phyloP scores from a whole-genome alignment of 2,329 filamentous ascomycete species.

The Botrytis galanthina region DNA sequence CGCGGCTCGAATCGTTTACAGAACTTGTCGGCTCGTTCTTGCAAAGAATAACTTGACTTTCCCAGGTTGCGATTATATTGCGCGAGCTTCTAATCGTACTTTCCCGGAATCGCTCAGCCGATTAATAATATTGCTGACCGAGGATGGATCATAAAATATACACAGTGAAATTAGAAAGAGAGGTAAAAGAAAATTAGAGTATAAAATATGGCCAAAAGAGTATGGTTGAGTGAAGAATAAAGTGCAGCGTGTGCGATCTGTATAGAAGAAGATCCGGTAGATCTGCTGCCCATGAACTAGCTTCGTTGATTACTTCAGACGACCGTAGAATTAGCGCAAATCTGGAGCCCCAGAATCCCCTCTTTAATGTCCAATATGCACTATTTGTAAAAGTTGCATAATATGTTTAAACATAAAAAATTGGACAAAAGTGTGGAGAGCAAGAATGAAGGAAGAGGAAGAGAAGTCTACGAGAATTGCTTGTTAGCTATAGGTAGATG shows the following conservation, averaged over 20 bases:
- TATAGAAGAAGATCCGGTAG: not conserved
- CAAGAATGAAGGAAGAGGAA: too few relatives aligned
- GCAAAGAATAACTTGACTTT: not conserved
- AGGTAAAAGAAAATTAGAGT: not conserved
- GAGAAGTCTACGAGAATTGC: not conserved
- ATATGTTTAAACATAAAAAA: not conserved
- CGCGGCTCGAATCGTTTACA: not conserved
- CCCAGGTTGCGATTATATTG: not conserved
- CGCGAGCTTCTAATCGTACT: not conserved
- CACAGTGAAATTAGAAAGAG: not conserved
- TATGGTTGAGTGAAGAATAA: not conserved
- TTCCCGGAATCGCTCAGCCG: not conserved
- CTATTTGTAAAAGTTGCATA: not conserved
- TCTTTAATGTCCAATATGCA: not conserved
- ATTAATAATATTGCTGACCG: not conserved
- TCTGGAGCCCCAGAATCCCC: not conserved
- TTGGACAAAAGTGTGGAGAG: not conserved
- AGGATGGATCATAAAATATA: not conserved
- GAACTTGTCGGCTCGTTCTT: not conserved
- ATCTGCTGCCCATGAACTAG: constrained; percentile 1
- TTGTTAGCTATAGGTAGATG: not conserved
- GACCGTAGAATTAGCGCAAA: constrained; percentile 8
- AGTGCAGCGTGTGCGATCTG: not conserved
- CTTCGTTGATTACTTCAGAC: constrained; percentile 3
- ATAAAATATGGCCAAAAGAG: not conserved